Evolutionary conservation across 495 filamentous ascomycete genomes (phyloP), one percentile per base, ranked within the genome.

Genomic region (Durotheca rogersii): DNA sequence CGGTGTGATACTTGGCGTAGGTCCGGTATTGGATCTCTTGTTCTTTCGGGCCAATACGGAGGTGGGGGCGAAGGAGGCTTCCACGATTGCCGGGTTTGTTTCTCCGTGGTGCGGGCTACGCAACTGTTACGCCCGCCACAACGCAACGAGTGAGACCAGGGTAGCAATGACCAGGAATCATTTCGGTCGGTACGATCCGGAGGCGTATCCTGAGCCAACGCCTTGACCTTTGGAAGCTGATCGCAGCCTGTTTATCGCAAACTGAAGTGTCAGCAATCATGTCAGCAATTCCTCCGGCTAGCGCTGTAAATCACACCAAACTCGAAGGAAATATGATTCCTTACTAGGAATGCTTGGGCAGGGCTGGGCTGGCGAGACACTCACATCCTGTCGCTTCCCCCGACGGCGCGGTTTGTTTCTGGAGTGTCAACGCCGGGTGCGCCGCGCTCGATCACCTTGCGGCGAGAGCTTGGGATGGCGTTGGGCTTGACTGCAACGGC

Each of bases 341-440:
- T 92, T 93, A 91, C 88, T 85, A 89, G 87, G 87, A 88, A 89
- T 87, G 80, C 78, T 76, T 81, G 54, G 67, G 73, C 81, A 71
- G 73, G 72, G 68, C 68, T 69, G 75, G 66, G 67, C 68, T 75
- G 64, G 67, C 74, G 70, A 81, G 79, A 81, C 80, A 95, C 93
- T 95, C 89, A 98, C 93, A 98, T 97, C 87, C 93, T 88, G 77
- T 93, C 89, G 79, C 88, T 93, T 69, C 87, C 87, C 72, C 87
- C 88, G 68, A 92, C 81, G 76, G 85, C 87, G 76, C 88, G 85
- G 80, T 83, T 89, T 73, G 87, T 86, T 67, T 93, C 88, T 63
- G 86, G 84, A 69, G 83, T 86, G 64, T 92, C 87, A 69, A 84
- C 81, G 58, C 74, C 73, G 55, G 70, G 73, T 48, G 72, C 70